Evolutionary conservation across 2,329 filamentous ascomycete species (phyloP), one percentile per base, ranked within the genome.

Genomic region (Pseudophaeomoniella oleicola): DNA sequence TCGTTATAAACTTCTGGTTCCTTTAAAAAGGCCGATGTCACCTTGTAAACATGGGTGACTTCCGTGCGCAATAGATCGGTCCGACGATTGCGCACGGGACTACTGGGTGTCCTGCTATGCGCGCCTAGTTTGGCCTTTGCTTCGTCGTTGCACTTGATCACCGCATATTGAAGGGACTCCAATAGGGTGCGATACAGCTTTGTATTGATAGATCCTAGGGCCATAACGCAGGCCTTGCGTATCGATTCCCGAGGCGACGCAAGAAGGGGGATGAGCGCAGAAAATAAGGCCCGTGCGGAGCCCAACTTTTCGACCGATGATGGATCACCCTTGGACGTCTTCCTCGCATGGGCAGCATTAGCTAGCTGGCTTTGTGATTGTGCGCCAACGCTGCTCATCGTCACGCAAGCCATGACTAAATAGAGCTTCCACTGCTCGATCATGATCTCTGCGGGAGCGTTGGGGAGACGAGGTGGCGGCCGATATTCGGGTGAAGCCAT

Each of bases 371-470:
- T 67, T 42, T 71, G 65, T 19, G 65, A 67, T 38, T 73, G 66
- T 14, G 66, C 75, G 6, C 85, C 85, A 6, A 84, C 73, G 46
- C 90, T 90, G 27, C 83, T 87, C 39, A 98, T 67, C 0, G 90
- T 96, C 6, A 88, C 94, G 58, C 92, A 98, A 6, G 88, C 90
- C 61, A 98, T 94, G 38, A 94, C 87, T 16, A 98, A 69, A 55
- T 96, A 96, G 2, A 96, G 66, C 58, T 94, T 96, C 88, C 88
- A 98, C 54, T 98, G 90, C 57, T 96, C 92, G 40, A 98, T 76
- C 39, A 94, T 69, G 15, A 93, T 76, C 48, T 93, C 86, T 0
- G 87, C 82, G 13, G 86, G 81, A 1, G 79, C 40, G 71, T 76
- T 40, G n/a, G n/a, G n/a, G n/a, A n/a, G n/a, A 70, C 51, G 75